These are phyloP conservation scores for Aspergillus carlsbadensis DNA, from an alignment of 495 filamentous ascomycete genomes.

Conservation along the genomic window DNA sequence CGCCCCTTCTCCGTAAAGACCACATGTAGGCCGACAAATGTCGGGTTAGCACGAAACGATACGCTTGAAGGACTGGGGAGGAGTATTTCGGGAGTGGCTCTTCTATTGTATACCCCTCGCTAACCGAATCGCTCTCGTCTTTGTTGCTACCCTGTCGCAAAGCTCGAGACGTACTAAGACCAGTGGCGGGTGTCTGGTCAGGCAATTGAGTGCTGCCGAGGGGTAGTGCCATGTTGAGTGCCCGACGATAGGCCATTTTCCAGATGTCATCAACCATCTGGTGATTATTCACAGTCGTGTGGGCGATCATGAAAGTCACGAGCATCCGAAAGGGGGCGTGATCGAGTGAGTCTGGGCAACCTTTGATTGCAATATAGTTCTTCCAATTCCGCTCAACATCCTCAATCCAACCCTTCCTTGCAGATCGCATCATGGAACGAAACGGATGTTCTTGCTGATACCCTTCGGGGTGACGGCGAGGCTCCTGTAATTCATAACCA, in stretches of 20 bases:
- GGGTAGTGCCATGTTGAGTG: constrained; percentile 41
- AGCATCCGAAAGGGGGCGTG: constrained; percentile 57
- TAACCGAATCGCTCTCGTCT: no score
- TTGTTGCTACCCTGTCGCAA: neutral
- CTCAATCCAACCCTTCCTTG: constrained; percentile 18
- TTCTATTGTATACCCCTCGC: no score
- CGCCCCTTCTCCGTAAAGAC: constrained; percentile 46
- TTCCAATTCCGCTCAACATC: constrained; percentile 57
- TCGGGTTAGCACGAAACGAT: constrained; percentile 57
- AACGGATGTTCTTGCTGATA: no score
- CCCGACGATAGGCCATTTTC: constrained; percentile 55
- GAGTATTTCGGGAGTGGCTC: neutral
- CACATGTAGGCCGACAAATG: constrained; percentile 62
- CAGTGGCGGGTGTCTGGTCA: neutral
- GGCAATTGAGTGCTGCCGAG: constrained; percentile 20
- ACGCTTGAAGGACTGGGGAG: constrained; percentile 46
- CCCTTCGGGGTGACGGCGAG: no score
- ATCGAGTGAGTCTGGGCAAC: constrained; percentile 32
- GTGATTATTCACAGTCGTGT: constrained; percentile 54
- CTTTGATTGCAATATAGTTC: constrained; percentile 38
- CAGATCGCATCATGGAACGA: no score
- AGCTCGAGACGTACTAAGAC: neutral
- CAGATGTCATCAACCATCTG: constrained; percentile 64
- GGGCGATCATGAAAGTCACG: constrained; percentile 61
- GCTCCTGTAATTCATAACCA: no score